Base-by-base conservation (phyloP, 1,139 yeast genomes). In the Yamadazyma trypodendri region DNA sequence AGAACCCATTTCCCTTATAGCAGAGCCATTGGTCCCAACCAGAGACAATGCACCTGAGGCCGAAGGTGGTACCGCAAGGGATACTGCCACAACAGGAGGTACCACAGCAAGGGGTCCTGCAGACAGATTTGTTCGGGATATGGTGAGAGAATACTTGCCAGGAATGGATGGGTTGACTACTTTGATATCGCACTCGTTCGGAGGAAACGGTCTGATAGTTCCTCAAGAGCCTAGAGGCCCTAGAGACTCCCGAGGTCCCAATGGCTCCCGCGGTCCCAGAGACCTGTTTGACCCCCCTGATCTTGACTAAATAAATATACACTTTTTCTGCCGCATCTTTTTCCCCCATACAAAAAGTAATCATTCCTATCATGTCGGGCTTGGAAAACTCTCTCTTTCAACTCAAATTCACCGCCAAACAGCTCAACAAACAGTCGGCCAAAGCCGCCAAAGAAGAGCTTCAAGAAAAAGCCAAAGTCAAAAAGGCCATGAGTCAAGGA, bases 391-490 rank as follows among this genome's bases (percentile, higher is more conserved):
- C 75, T 30, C 54, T 65, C 38, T 71, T 71, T 44, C 77, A 71
- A 48, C 58, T 71, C 39, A 71, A 86, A 69, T 92, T 92, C 62
- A 92, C 98, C 2, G 94, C 97, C 3, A 94, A 92, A 60, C 96
- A 86, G 67, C 75, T 94, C 42, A 86, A 81, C 54, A 76, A 90
- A 55, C 98, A 94, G 62, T 92, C 97, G 2, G 73, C 82, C 24
- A 85, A 84, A 57, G 92, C 97, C 1, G 88, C 89, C 5, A 90
- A 89, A 56, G 98, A 92, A 57, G 95, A 88, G 56, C 79, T 80
- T 34, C 75, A 77, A 35, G 98, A 92, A 63, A 87, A 88, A 60
- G 84, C 85, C 54, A 88, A 88, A 56, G 82, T 89, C 44, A 90
- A 92, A 61, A 92, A 88, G 68, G 96, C 96, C 3, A 72, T 88